Evolutionary conservation across 2,329 filamentous ascomycete species (phyloP).

Genomic region (Scedosporium dehoogii): DNA sequence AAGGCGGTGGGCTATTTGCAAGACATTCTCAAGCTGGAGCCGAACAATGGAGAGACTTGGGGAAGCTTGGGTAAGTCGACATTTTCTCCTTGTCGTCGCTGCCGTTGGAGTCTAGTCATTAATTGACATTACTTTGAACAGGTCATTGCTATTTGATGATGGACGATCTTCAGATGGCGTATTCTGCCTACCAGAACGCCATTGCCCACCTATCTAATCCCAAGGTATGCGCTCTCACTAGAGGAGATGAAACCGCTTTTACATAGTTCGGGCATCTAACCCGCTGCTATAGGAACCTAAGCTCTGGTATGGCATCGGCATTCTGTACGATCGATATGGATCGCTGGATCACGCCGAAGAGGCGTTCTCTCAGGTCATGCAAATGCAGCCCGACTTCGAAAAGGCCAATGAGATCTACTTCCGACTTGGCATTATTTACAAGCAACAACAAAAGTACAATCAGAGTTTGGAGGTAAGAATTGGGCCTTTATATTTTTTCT

Average conservation of each 20-base stretch:
- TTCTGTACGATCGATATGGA: slow-evolving; percentile 92
- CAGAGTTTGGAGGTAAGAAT: slow-evolving; percentile 76
- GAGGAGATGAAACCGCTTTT: background rate
- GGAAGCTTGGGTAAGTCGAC: slow-evolving; percentile 68
- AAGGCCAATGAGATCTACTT: slow-evolving; percentile 99
- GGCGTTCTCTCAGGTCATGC: slow-evolving; percentile 97
- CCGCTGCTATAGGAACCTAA: slow-evolving; percentile 65
- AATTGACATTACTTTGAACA: slow-evolving; percentile 22
- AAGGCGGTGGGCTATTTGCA: slow-evolving; percentile 91
- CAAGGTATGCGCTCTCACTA: slow-evolving; percentile 51
- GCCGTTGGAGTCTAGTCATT: background rate
- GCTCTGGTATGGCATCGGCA: slow-evolving; percentile 97
- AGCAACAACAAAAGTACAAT: slow-evolving; percentile 89
- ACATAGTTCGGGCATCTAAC: background rate
- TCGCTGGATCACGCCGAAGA: slow-evolving; percentile 96
- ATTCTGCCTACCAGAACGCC: slow-evolving; percentile 92
- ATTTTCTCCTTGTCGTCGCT: background rate
- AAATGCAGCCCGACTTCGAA: slow-evolving; percentile 94
- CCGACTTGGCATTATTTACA: slow-evolving; percentile 97
- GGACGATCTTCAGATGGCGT: slow-evolving; percentile 94
- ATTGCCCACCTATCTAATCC: slow-evolving; percentile 87
- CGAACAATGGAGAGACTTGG: slow-evolving; percentile 89
- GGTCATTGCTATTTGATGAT: slow-evolving; percentile 99
- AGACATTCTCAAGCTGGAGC: slow-evolving; percentile 82
- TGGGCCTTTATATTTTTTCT: background rate